These are phyloP conservation scores for Neostapfia colusana DNA, from an alignment of 176 grass and related monocot genomes.

Conservation along the genomic window DNA sequence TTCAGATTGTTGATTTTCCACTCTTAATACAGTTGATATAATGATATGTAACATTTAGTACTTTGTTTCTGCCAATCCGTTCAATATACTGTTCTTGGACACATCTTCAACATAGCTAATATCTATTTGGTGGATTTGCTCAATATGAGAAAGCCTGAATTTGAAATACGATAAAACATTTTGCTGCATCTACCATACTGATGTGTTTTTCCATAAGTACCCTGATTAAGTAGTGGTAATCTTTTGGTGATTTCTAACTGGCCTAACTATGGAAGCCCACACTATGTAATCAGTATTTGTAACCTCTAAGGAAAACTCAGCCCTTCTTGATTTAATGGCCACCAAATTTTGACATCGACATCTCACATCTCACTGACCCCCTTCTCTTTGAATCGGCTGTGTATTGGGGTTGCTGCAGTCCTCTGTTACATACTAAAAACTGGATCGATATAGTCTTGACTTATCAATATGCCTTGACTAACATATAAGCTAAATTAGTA, in stretches of 20 bases:
- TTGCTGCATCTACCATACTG: neutral
- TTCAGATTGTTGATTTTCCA: neutral
- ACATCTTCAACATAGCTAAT: neutral
- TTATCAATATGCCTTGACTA: neutral
- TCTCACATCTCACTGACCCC: neutral
- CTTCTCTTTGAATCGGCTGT: neutral
- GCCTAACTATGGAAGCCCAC: neutral
- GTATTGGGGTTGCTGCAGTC: neutral
- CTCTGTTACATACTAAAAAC: neutral
- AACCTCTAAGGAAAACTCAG: neutral
- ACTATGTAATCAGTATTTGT: neutral
- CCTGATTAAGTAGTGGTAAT: neutral
- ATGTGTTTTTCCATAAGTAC: neutral
- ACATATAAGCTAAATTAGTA: neutral
- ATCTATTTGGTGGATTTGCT: neutral
- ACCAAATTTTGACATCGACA: neutral
- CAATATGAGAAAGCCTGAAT: neutral
- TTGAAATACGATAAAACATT: neutral
- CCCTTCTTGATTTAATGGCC: neutral
- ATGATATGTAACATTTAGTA: neutral
- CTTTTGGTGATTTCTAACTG: neutral
- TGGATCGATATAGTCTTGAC: neutral
- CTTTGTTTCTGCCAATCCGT: neutral
- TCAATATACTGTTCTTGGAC: neutral
- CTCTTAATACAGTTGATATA: constrained; percentile 16